Percentiles rank a stretch among this genome's conserved stretches.
Evolutionary conservation across 2,329 filamentous ascomycete genomes (phyloP).

Genomic region (Tolypocladium ovalisporum): DNA sequence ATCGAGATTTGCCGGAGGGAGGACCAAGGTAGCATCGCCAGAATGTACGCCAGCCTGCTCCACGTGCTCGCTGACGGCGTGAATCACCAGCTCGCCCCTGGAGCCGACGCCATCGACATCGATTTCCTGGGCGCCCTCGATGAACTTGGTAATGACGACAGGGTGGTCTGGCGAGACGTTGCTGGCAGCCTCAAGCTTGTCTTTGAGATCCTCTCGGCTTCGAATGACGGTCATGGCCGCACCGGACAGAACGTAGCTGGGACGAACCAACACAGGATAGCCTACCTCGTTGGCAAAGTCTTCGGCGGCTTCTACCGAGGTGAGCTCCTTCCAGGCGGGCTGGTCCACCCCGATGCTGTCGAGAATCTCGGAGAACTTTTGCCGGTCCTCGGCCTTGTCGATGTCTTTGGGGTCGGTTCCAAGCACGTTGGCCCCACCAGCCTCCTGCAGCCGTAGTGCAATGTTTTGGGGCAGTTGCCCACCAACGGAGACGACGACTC

Average conservation of each 20-base stretch:
- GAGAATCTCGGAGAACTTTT: slow-evolving; percentile 96
- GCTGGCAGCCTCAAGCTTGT: slow-evolving; percentile 85
- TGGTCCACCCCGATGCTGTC: slow-evolving; percentile 96
- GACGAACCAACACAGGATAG: slow-evolving; percentile 91
- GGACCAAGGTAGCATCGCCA: slow-evolving; percentile 87
- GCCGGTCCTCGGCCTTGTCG: slow-evolving; percentile 93
- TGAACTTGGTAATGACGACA: slow-evolving; percentile 97
- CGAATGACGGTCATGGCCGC: slow-evolving; percentile 97
- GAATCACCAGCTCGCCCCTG: slow-evolving; percentile 74
- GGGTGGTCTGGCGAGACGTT: slow-evolving; percentile 92
- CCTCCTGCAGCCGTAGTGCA: slow-evolving; percentile 84
- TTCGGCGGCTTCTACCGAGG: slow-evolving; percentile 79
- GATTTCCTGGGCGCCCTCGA: slow-evolving; percentile 92
- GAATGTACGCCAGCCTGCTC: slow-evolving; percentile 98
- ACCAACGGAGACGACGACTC: slow-evolving; percentile 90
- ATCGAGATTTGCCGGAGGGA: slow-evolving; percentile 76
- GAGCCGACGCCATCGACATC: slow-evolving; percentile 91
- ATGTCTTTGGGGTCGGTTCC: slow-evolving; percentile 91
- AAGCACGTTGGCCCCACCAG: slow-evolving; percentile 78
- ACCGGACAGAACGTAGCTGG: slow-evolving; percentile 90
- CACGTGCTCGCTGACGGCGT: slow-evolving; percentile 91
- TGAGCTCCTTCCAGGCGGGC: slow-evolving; percentile 95
- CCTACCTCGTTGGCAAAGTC: slow-evolving; percentile 73
- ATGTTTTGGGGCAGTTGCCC: slow-evolving; percentile 97
- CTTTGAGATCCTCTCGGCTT: slow-evolving; percentile 78